These are phyloP conservation scores for Populus nigra DNA, from an alignment of 345 rosid genomes.

Conservation along the genomic window DNA sequence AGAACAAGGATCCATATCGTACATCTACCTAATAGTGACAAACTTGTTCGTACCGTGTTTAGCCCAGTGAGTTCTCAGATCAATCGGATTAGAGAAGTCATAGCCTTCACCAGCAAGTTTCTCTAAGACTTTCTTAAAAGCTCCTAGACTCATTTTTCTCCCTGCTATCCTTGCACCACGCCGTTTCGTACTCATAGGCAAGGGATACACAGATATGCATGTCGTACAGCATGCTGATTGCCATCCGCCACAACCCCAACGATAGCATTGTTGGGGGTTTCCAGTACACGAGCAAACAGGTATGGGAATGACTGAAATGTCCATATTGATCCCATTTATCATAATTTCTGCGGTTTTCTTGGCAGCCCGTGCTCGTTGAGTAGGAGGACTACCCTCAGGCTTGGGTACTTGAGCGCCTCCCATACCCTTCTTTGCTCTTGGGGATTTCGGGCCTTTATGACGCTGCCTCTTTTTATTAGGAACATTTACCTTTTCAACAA, in stretches of 20 bases:
- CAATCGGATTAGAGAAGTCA: conserved; percentile 70
- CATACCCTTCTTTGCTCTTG: conserved; percentile 56
- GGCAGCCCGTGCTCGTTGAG: conserved; percentile 60
- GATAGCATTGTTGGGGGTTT: conserved; percentile 84
- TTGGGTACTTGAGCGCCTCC: conserved; percentile 58
- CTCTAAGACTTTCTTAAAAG: conserved; percentile 93
- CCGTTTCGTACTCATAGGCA: conserved; percentile 91
- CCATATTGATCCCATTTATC: conserved; percentile 82
- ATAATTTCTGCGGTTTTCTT: conserved; percentile 77
- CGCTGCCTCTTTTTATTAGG: conserved; percentile 64
- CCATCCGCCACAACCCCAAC: conserved; percentile 99
- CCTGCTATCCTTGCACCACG: conserved; percentile 98
- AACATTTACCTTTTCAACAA: conserved; percentile 36
- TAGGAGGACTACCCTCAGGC: conserved; percentile 41
- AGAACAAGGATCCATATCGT: background rate
- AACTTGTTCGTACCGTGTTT: conserved; percentile 98
- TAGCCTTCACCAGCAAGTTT: conserved; percentile 88
- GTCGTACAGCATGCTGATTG: conserved; percentile 95
- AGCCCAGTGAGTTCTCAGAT: conserved; percentile 92
- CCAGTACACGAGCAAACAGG: conserved; percentile 96
- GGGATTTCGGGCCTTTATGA: conserved; percentile 42
- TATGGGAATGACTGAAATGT: conserved; percentile 75
- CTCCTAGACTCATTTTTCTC: conserved; percentile 97
- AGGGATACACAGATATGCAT: conserved; percentile 80
- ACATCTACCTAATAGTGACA: conserved; percentile 87